Conservation (phyloP, 2,329 filamentous ascomycete genomes). For the Triangularia setosa region DNA sequence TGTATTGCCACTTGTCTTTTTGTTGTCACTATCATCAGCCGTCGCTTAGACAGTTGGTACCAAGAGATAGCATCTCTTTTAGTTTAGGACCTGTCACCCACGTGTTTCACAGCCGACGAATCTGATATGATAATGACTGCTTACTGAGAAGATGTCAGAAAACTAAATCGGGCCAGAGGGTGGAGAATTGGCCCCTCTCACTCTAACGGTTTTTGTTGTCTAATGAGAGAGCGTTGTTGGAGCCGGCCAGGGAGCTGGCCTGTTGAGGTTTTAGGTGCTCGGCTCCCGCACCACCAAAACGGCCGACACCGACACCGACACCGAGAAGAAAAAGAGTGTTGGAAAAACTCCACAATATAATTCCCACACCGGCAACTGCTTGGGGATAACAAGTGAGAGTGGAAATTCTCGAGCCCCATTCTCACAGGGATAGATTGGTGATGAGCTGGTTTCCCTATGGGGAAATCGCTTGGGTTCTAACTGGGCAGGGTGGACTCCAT, state of each 20-base stretch:
- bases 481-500: too few species aligned
- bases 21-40: neutral
- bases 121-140: neutral
- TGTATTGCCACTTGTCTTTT: too few species aligned
- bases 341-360: neutral
- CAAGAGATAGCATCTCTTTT: neutral
- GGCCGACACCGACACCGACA: neutral
- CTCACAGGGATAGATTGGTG: neutral
- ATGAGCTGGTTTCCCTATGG: neutral
- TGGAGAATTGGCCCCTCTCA: neutral
- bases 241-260: neutral
- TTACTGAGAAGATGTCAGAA: neutral
- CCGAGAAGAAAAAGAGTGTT: neutral
- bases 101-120: neutral
- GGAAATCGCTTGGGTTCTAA: neutral
- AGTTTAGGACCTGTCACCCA: neutral
- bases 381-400: too few species aligned
- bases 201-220: neutral
- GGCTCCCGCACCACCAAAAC: neutral
- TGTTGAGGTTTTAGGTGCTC: neutral
- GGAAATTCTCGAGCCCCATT: neutral
- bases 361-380: too few species aligned
- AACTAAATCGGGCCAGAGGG: neutral
- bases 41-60: neutral
- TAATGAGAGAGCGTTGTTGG: too few species aligned